Conservation (phyloP, 2,329 filamentous ascomycete genomes). For the Trichoderma koningii region DNA sequence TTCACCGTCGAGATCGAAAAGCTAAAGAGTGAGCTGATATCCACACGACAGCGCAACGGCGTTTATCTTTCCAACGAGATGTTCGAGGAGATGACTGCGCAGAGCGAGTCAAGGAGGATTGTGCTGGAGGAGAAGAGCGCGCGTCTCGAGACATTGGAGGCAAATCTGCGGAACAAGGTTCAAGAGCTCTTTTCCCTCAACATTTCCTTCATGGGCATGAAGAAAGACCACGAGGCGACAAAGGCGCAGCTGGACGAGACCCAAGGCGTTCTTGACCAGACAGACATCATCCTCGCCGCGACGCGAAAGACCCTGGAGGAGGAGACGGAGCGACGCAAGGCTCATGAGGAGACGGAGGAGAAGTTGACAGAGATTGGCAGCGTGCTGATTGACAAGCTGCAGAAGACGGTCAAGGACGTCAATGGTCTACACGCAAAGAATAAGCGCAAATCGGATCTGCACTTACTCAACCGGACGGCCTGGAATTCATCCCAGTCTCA, state of each 20-base stretch:
- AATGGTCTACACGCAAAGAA: slow-evolving; percentile 83
- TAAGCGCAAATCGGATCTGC: slow-evolving; percentile 79
- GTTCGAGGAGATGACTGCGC: slow-evolving; percentile 87
- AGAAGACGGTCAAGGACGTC: slow-evolving; percentile 77
- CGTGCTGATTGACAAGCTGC: slow-evolving; percentile 75
- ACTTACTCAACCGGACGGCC: slow-evolving; percentile 72
- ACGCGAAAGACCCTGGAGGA: slow-evolving; percentile 77
- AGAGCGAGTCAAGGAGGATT: slow-evolving; percentile 90
- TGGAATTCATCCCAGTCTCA: slow-evolving; percentile 78
- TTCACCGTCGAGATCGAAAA: slow-evolving; percentile 93
- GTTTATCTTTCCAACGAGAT: slow-evolving; percentile 88
- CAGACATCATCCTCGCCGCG: slow-evolving; percentile 77
- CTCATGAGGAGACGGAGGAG: slow-evolving; percentile 82
- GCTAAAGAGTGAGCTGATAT: slow-evolving; percentile 89
- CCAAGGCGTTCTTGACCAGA: slow-evolving; percentile 79
- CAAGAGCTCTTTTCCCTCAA: slow-evolving; percentile 88
- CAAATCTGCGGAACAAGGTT: slow-evolving; percentile 86
- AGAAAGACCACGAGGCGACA: slow-evolving; percentile 84
- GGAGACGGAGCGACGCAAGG: slow-evolving; percentile 76
- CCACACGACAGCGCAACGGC: slow-evolving; percentile 88
- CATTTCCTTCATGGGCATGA: slow-evolving; percentile 82
- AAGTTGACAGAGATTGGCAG: slow-evolving; percentile 72
- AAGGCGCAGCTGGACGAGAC: slow-evolving; percentile 74
- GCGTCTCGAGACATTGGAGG: slow-evolving; percentile 89
- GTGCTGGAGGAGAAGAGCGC: slow-evolving; percentile 89